Evolutionary conservation across 306 rosid genomes (phyloP).

Genomic region (Vigna angularis): DNA sequence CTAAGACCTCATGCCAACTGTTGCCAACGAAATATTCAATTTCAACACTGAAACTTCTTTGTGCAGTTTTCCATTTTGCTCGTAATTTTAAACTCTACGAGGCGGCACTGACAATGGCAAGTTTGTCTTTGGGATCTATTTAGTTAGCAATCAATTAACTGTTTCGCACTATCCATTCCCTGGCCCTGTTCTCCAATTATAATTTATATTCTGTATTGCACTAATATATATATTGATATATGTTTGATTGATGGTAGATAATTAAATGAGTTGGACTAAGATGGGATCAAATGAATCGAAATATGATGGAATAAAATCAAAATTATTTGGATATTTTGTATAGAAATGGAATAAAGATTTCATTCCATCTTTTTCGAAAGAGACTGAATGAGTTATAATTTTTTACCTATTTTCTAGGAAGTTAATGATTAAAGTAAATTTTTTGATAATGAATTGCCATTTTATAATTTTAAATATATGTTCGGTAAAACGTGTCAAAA

Average conservation of each 20-base stretch:
- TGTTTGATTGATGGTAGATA: not conserved
- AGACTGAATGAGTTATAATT: too few relatives aligned
- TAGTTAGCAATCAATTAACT: not conserved
- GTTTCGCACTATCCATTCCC: not conserved
- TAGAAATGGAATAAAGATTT: too few relatives aligned
- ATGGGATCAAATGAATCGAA: too few relatives aligned
- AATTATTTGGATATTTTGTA: too few relatives aligned
- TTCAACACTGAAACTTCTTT: slow-evolving; percentile 31
- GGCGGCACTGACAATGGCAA: slow-evolving; percentile 16
- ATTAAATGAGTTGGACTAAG: too few relatives aligned
- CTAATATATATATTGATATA: not conserved
- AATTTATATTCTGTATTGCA: not conserved
- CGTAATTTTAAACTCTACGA: slow-evolving; percentile 5
- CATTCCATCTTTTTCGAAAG: too few relatives aligned
- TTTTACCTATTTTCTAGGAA: too few relatives aligned
- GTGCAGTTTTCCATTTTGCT: slow-evolving; percentile 44
- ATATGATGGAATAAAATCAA: too few relatives aligned
- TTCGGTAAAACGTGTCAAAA: too few relatives aligned
- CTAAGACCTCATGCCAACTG: slow-evolving; percentile 41
- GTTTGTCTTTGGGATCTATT: not conserved
- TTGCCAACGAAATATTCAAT: slow-evolving; percentile 10
- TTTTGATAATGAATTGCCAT: too few relatives aligned
- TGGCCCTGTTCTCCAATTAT: not conserved
- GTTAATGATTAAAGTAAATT: too few relatives aligned
- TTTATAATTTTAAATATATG: too few relatives aligned